These are phyloP conservation scores for Fragilariopsis cylindrus DNA, from an alignment of 108 stramenopile genomes.

Conservation along the genomic window DNA sequence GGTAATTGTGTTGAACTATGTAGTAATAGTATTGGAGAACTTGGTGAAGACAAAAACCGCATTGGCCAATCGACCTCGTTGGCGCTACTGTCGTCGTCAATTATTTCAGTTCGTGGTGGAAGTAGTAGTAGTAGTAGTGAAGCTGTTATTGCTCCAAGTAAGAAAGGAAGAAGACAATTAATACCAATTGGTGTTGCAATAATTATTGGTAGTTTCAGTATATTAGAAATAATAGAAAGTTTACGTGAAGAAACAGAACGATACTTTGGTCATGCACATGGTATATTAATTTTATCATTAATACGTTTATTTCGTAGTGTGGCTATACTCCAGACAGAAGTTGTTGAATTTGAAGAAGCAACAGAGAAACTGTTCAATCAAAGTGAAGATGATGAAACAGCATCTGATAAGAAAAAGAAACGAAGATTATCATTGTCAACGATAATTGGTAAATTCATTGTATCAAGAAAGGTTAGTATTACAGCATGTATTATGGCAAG, in stretches of 20 bases:
- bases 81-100: too few species aligned
- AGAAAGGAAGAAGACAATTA: neutral
- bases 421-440: neutral
- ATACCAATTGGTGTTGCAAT: conserved; percentile 15
- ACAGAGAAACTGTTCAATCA: neutral
- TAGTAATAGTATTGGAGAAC: too few species aligned
- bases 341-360: conserved; percentile 10
- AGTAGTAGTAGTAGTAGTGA: too few species aligned
- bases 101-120: too few species aligned
- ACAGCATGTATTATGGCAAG: conserved; percentile 6
- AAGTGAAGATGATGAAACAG: neutral
- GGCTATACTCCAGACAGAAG: conserved; percentile 14
- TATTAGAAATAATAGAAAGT: conserved; percentile 24
- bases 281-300: neutral
- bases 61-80: too few species aligned
- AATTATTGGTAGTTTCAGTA: conserved; percentile 10
- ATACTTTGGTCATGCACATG: conserved; percentile 9
- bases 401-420: neutral
- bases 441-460: neutral
- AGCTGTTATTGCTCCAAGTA: too few species aligned
- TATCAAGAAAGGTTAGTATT: neutral
- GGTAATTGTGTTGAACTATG: too few species aligned
- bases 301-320: conserved; percentile 1
- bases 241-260: conserved; percentile 1
- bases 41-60: too few species aligned